Evolutionary conservation across 768 basidiomycete species (phyloP).

Genomic region (Lactarius evosmus): DNA sequence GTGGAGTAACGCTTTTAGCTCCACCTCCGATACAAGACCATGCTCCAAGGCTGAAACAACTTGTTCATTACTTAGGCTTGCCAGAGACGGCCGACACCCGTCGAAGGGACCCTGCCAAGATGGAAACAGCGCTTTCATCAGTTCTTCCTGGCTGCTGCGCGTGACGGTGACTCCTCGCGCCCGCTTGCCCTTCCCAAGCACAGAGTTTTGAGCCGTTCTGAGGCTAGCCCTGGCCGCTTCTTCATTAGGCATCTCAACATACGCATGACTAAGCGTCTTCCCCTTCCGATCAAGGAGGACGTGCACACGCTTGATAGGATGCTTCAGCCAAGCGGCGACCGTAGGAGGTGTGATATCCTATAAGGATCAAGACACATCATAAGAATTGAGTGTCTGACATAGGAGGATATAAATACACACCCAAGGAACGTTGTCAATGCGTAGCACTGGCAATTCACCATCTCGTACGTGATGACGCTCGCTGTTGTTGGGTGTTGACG

Average conservation of each 20-base stretch:
- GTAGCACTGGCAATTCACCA: constrained; percentile 56
- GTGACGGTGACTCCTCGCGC: constrained; percentile 85
- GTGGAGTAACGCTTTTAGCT: constrained; percentile 61
- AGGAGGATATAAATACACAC: constrained; percentile 40
- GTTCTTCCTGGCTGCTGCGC: constrained; percentile 71
- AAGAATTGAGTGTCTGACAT: constrained; percentile 1
- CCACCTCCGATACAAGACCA: constrained; percentile 63
- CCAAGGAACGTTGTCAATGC: constrained; percentile 90
- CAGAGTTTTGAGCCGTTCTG: constrained; percentile 53
- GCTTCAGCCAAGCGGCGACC: constrained; percentile 65
- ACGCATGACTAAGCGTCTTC: constrained; percentile 83
- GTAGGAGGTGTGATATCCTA: constrained; percentile 83
- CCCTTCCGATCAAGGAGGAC: constrained; percentile 78
- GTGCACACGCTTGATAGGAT: constrained; percentile 67
- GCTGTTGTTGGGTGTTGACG: constrained; percentile 35
- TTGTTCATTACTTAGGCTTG: constrained; percentile 55
- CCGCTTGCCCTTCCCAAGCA: constrained; percentile 73
- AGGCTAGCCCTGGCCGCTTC: constrained; percentile 64
- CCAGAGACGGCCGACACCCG: constrained; percentile 62
- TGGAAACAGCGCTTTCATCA: constrained; percentile 81
- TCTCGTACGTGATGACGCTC: constrained; percentile 13
- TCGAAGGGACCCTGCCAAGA: constrained; percentile 76
- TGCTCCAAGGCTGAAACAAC: constrained; percentile 59
- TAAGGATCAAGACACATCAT: constrained; percentile 6
- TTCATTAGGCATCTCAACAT: constrained; percentile 65